A percentile compares a stretch with the other conserved stretches of the same genome.
Evolutionary conservation across 352 stramenopile species (phyloP).

Genomic region (Globisporangium iwayamae): DNA sequence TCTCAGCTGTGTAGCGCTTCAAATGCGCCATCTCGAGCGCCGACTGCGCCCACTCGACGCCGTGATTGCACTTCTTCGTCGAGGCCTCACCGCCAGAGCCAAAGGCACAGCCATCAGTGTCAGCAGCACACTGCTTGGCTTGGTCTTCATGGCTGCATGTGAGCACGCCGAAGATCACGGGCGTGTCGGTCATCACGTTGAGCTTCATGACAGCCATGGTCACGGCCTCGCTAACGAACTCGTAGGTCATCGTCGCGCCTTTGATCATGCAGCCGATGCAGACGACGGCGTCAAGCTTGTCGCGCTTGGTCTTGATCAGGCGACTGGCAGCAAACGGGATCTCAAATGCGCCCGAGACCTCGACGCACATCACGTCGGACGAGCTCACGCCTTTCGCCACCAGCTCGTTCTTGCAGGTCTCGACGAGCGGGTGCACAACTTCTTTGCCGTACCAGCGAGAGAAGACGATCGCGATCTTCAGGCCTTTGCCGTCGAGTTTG

Average conservation of each 20-base stretch:
- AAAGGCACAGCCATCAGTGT: conserved; percentile 21
- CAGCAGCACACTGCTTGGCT: conserved; percentile 74
- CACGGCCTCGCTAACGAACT: conserved; percentile 96
- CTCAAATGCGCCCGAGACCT: conserved; percentile 94
- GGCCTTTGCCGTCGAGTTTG: conserved; percentile 17
- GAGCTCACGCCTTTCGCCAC: conserved; percentile 48
- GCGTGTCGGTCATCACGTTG: conserved; percentile 86
- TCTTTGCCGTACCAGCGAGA: conserved; percentile 60
- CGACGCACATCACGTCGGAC: conserved; percentile 39
- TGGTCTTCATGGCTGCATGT: conserved; percentile 92
- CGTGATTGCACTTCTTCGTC: conserved; percentile 41
- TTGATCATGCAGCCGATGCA: conserved; percentile 94
- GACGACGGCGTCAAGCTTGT: conserved; percentile 93
- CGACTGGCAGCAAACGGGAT: conserved; percentile 90
- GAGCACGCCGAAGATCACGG: conserved; percentile 88
- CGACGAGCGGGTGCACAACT: conserved; percentile 40
- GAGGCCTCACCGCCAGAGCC: neutral
- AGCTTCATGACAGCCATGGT: conserved; percentile 96
- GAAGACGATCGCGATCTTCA: conserved; percentile 57
- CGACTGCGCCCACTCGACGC: conserved; percentile 58
- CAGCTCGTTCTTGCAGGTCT: conserved; percentile 52
- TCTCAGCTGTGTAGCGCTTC: conserved; percentile 35
- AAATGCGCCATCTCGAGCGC: conserved; percentile 90
- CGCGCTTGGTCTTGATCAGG: conserved; percentile 62
- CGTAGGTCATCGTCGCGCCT: conserved; percentile 95